Evolutionary conservation across 202 grass and related monocot species (phyloP).

Genomic region (Panicum hallii): DNA sequence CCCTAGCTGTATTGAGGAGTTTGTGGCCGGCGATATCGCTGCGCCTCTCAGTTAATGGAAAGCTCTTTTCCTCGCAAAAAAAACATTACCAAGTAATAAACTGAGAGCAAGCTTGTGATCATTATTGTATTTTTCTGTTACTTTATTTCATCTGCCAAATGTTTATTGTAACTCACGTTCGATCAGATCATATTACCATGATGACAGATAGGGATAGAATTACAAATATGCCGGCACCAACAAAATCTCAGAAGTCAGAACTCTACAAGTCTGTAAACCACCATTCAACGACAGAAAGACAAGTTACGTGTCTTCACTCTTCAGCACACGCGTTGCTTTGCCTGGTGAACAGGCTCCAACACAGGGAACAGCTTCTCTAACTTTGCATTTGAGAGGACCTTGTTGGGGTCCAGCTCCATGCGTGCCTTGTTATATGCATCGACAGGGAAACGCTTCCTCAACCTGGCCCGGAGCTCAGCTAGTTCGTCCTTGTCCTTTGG

Average conservation of each 20-base stretch:
- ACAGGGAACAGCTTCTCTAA: slow-evolving; percentile 81
- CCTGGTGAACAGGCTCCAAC: slow-evolving; percentile 30
- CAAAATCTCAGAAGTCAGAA: background rate
- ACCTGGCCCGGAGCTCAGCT: slow-evolving; percentile 63
- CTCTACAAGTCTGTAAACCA: too few species aligned
- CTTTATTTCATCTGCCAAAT: background rate
- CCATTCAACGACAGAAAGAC: background rate
- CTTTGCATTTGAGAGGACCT: slow-evolving; percentile 77
- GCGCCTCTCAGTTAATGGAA: too few species aligned
- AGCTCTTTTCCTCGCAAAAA: too few species aligned
- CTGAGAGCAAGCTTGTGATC: too few species aligned
- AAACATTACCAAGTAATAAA: too few species aligned
- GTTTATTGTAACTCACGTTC: background rate
- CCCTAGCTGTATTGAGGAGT: too few species aligned
- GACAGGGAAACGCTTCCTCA: slow-evolving; percentile 77
- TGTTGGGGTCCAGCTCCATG: slow-evolving; percentile 80
- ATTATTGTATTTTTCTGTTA: background rate
- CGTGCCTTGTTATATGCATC: slow-evolving; percentile 83
- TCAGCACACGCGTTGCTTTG: slow-evolving; percentile 40
- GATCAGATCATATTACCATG: background rate
- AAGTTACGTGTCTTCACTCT: slow-evolving; percentile 5
- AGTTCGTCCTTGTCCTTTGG: slow-evolving; percentile 91
- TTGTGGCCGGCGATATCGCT: too few species aligned
- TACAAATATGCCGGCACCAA: background rate
- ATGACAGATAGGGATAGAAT: background rate